phyloP scores from a whole-genome alignment of 768 basidiomycete species.

The Macrolepiota fuliginosa region DNA sequence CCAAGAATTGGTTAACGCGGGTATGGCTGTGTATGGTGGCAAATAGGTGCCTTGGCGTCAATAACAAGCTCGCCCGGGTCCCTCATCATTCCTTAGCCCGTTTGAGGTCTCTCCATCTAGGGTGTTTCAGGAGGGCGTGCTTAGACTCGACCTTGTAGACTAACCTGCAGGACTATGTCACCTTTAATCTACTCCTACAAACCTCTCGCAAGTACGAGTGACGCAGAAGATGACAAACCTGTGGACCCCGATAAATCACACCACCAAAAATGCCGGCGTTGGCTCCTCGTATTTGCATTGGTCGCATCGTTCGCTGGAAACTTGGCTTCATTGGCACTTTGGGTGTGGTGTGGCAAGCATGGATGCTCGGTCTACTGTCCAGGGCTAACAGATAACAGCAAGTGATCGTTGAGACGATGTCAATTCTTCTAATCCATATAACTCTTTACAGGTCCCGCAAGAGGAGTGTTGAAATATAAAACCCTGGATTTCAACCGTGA shows the following conservation, averaged over 20 bases:
- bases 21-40: not conserved
- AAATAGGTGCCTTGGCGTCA: not conserved
- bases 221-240: not conserved
- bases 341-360: not conserved
- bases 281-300: not conserved
- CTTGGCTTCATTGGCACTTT: not conserved
- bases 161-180: not conserved
- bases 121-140: not conserved
- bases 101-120: not conserved
- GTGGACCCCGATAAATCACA: not conserved
- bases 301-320: not conserved
- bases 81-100: not conserved
- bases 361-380: not conserved
- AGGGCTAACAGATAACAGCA: constrained; percentile 2
- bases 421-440: not conserved
- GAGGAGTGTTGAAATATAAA: not conserved
- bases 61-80: not conserved
- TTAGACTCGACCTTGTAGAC: not conserved
- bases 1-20: not conserved
- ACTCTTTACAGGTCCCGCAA: not conserved
- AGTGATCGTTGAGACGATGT: not conserved
- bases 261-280: not conserved
- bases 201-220: not conserved
- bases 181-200: not conserved
- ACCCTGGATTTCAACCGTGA: not conserved